Percentiles rank a stretch among this genome's conserved stretches.
phyloP scores from a whole-genome alignment of 2,329 filamentous ascomycete species.

The Ascochyta rabiei region DNA sequence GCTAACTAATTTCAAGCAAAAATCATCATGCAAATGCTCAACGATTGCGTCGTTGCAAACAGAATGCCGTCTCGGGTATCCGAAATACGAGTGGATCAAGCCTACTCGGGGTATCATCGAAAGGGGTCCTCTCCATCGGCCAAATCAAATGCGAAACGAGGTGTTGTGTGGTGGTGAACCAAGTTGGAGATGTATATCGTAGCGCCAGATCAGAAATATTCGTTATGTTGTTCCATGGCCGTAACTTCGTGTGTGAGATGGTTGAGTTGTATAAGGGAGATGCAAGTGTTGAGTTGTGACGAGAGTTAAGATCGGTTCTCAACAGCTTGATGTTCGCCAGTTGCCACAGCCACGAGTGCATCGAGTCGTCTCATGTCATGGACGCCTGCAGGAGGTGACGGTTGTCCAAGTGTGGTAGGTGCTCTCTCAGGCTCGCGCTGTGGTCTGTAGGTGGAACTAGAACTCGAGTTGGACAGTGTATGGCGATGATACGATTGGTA shows the following conservation, averaged over 20 bases:
- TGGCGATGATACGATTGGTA: conserved; percentile 40
- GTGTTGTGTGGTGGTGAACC: conserved; percentile 21
- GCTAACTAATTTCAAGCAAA: conserved; percentile 18
- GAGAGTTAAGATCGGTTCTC: conserved; percentile 30
- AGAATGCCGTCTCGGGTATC: conserved; percentile 20
- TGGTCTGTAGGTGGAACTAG: conserved; percentile 37
- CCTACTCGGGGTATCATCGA: conserved; percentile 43
- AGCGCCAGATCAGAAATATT: conserved; percentile 26
- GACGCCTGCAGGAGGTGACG: conserved; percentile 43
- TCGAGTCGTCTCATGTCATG: conserved; percentile 64
- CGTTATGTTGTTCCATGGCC: conserved; percentile 26
- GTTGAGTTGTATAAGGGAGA: conserved; percentile 7
- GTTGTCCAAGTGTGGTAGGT: conserved; percentile 39
- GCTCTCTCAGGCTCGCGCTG: conserved; percentile 40
- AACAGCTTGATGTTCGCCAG: conserved; percentile 57
- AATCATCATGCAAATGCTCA: conserved; percentile 15
- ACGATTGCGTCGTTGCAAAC: conserved; percentile 21
- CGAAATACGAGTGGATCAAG: conserved; percentile 27
- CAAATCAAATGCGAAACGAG: conserved; percentile 20
- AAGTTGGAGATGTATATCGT: conserved; percentile 23
- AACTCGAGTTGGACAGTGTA: conserved; percentile 28
- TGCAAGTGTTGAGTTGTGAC: not conserved
- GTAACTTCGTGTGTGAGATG: conserved; percentile 28
- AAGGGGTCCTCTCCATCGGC: conserved; percentile 33
- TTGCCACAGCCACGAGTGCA: conserved; percentile 69